A percentile compares a stretch with the other conserved stretches of the same genome.
Evolutionary conservation across 1,139 yeast genomes (phyloP).

Genomic region (Maudiozyma humilis): DNA sequence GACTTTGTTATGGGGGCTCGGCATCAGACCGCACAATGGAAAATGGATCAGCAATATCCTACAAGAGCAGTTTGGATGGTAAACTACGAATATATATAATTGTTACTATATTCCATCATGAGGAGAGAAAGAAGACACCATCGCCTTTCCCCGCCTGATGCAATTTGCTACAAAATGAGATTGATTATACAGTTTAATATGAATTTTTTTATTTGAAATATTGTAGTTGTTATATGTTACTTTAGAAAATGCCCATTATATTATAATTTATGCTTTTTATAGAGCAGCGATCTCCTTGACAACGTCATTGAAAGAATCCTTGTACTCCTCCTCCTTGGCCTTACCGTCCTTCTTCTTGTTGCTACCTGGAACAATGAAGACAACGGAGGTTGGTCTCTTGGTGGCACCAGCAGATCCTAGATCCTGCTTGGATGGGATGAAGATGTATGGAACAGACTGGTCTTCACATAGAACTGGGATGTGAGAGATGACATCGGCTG

Average conservation of each 20-base stretch:
- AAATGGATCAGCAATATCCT: too few relatives aligned
- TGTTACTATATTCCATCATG: too few relatives aligned
- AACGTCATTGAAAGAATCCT: slow-evolving; percentile 85
- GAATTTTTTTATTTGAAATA: slow-evolving; percentile 2
- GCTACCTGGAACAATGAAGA: slow-evolving; percentile 95
- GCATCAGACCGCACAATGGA: too few relatives aligned
- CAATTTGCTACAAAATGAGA: slow-evolving; percentile 3
- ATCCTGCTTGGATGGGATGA: slow-evolving; percentile 95
- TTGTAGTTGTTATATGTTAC: neutral
- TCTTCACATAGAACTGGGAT: slow-evolving; percentile 97
- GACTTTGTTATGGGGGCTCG: too few relatives aligned
- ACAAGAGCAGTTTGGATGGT: too few relatives aligned
- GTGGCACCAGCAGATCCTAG: slow-evolving; percentile 98
- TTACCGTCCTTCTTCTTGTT: slow-evolving; percentile 78
- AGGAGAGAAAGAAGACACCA: too few relatives aligned
- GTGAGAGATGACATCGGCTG: slow-evolving; percentile 94
- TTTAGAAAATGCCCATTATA: neutral
- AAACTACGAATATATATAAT: too few relatives aligned
- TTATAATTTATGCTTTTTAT: slow-evolving; percentile 10
- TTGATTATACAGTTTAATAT: slow-evolving; percentile 7
- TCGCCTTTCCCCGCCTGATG: too few relatives aligned
- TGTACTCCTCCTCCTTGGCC: slow-evolving; percentile 77
- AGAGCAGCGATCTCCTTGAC: slow-evolving; percentile 67
- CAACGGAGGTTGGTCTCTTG: slow-evolving; percentile 97
- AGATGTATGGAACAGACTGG: slow-evolving; percentile 77